Evolutionary conservation across 768 basidiomycete species (phyloP), one percentile per base, ranked within the genome.

Genomic region (Suillus decipiens): DNA sequence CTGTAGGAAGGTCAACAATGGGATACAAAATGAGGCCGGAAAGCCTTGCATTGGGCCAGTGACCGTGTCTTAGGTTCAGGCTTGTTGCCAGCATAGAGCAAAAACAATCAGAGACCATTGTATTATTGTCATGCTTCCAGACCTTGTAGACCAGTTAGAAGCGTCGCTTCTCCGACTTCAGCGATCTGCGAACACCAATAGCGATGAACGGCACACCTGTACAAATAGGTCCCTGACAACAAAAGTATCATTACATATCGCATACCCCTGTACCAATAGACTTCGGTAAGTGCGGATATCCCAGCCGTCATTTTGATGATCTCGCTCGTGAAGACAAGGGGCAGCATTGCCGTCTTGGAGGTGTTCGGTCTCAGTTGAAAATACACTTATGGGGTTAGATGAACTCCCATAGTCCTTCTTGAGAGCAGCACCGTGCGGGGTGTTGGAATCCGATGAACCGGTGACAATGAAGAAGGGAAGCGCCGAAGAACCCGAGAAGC

Each of bases 31-130:
- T 15, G 9, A n/a, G 31, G 5, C 15, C 14, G 28, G 5, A 33
- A 24, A 24, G n/a, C 51, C 61, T 12, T 43, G 69, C 68, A 1
- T 59, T 61, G 0, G 70, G 61, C 22, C 80, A 73, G 51, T 78
- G 78, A 14, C 75, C 72, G 64, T 80, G 79, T 41, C 76, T 77
- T 11, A 79, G 75, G 66, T 88, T 94, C 91, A 17, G 90, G 91
- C 74, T 93, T 90, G 70, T 93, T 92, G 2, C 87, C 90, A 1
- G 86, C 83, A 70, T 90, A 87, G 8, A 39, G 41, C 8, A 17
- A 56, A 41, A 41, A 24, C 31, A 47, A 14, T 14, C 15, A 28
- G 10, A 60, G 12, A 36, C 17, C 3, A 17, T 24, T n/a, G 19
- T 11, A 33, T 36, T 24, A 31, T 36, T 6, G 42, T 43, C 41